A percentile compares a stretch with the other conserved stretches of the same genome.
Conservation (phyloP, 352 stramenopile genomes). For the Globisporangium takayamanum region DNA sequence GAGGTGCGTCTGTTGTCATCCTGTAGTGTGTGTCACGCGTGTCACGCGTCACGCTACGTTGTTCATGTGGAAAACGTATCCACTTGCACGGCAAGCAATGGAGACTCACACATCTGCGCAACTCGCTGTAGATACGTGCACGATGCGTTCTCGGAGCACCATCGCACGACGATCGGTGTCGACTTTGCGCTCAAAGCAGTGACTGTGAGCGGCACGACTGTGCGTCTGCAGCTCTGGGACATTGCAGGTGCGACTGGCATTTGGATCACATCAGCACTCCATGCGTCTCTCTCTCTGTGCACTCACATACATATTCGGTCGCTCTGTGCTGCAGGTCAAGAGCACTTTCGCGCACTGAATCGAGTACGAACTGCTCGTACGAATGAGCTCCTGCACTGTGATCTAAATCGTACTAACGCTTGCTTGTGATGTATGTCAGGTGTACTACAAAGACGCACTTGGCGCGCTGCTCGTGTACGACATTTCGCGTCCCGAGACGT, state of each 20-base stretch:
- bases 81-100: not conserved
- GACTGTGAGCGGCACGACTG: slow-evolving; percentile 78
- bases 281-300: not conserved
- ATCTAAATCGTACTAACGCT: not conserved
- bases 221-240: slow-evolving; percentile 92
- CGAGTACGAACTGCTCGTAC: slow-evolving; percentile 29
- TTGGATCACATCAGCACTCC: not conserved
- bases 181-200: slow-evolving; percentile 91
- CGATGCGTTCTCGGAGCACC: slow-evolving; percentile 89
- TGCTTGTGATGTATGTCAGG: slow-evolving; percentile 16
- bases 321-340: slow-evolving; percentile 50
- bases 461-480: slow-evolving; percentile 92
- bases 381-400: not conserved
- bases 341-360: slow-evolving; percentile 92
- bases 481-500: slow-evolving; percentile 87
- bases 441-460: slow-evolving; percentile 93
- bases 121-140: slow-evolving; percentile 65
- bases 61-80: not conserved
- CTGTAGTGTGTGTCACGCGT: not conserved
- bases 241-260: slow-evolving; percentile 51
- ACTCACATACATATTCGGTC: not conserved
- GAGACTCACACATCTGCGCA: too few relatives aligned
- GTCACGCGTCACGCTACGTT: not conserved
- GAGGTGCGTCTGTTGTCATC: slow-evolving; percentile 34
- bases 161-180: slow-evolving; percentile 90